A percentile compares a stretch with the other conserved stretches of the same genome.
Evolutionary conservation across 2,329 filamentous ascomycete genomes (phyloP).

Genomic region (Ceratocystis smalleyi): DNA sequence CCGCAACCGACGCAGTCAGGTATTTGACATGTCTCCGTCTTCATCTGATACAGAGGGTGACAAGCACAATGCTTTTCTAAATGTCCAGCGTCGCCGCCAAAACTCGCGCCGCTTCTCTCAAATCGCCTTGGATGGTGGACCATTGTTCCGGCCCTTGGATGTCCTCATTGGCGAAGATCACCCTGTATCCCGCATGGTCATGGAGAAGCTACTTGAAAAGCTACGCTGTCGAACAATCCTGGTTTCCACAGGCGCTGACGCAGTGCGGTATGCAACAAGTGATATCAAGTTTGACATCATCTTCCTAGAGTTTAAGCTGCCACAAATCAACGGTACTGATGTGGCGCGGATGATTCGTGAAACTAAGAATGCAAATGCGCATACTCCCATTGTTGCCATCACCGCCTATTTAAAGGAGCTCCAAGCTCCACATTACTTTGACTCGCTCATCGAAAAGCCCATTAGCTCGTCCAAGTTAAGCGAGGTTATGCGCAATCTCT

Average conservation of each 20-base stretch:
- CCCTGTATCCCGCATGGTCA: slow-evolving; percentile 91
- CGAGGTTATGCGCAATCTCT: slow-evolving; percentile 73
- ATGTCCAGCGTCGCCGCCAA: slow-evolving; percentile 85
- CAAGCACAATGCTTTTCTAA: slow-evolving; percentile 74
- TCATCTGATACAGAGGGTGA: slow-evolving; percentile 96
- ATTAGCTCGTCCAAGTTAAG: slow-evolving; percentile 83
- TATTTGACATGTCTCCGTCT: slow-evolving; percentile 91
- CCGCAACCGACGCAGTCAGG: slow-evolving; percentile 81
- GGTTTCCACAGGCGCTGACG: slow-evolving; percentile 77
- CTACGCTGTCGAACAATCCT: slow-evolving; percentile 86
- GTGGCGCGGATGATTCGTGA: slow-evolving; percentile 96
- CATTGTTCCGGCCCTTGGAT: slow-evolving; percentile 78
- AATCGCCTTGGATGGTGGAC: slow-evolving; percentile 65
- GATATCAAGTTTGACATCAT: slow-evolving; percentile 98
- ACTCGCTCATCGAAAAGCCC: slow-evolving; percentile 89
- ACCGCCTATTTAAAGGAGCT: slow-evolving; percentile 97
- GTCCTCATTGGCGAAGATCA: slow-evolving; percentile 96
- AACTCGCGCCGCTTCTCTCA: slow-evolving; percentile 89
- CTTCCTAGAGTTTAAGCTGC: slow-evolving; percentile 91
- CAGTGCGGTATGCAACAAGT: slow-evolving; percentile 82
- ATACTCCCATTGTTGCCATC: slow-evolving; percentile 90
- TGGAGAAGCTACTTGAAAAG: slow-evolving; percentile 95
- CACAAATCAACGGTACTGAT: slow-evolving; percentile 86
- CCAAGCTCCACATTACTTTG: slow-evolving; percentile 87
- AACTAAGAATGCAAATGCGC: slow-evolving; percentile 84